A percentile compares a stretch with the other conserved stretches of the same genome.
Conservation (phyloP, 2,329 filamentous ascomycete genomes). For the Fusarium globosum region DNA sequence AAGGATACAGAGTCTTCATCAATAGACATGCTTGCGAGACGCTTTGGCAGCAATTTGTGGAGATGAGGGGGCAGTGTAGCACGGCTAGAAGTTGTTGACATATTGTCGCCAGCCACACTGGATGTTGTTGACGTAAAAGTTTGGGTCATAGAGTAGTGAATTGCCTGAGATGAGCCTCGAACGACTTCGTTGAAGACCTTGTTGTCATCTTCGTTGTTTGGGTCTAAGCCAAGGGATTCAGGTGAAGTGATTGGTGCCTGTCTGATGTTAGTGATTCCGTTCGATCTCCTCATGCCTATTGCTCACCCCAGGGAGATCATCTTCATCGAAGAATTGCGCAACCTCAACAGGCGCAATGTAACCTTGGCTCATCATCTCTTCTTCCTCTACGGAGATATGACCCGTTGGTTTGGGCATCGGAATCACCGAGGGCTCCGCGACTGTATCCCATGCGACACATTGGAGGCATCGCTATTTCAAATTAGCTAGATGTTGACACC, state of each 20-base stretch:
- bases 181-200: not conserved
- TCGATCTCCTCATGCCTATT: not conserved
- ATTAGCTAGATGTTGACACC: constrained; percentile 3
- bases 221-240: constrained; percentile 37
- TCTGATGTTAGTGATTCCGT: constrained; percentile 4
- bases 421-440: constrained; percentile 50
- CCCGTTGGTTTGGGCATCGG: constrained; percentile 48
- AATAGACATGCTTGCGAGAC: not conserved
- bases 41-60: not conserved
- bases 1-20: not conserved
- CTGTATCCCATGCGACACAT: constrained; percentile 51
- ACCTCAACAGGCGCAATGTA: constrained; percentile 28
- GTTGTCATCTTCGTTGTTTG: not conserved
- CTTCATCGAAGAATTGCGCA: constrained; percentile 44
- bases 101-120: constrained; percentile 17
- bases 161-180: not conserved
- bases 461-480: constrained; percentile 47
- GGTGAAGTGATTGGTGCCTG: constrained; percentile 46
- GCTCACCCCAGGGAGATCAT: constrained; percentile 36
- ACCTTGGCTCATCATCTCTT: not conserved
- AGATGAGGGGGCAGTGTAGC: constrained; percentile 16
- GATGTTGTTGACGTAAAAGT: constrained; percentile 6
- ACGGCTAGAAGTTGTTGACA: constrained; percentile 14
- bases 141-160: not conserved
- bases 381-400: constrained; percentile 49